Base-by-base conservation (phyloP, 2,329 filamentous ascomycete species). In the Penicillium sp. region DNA sequence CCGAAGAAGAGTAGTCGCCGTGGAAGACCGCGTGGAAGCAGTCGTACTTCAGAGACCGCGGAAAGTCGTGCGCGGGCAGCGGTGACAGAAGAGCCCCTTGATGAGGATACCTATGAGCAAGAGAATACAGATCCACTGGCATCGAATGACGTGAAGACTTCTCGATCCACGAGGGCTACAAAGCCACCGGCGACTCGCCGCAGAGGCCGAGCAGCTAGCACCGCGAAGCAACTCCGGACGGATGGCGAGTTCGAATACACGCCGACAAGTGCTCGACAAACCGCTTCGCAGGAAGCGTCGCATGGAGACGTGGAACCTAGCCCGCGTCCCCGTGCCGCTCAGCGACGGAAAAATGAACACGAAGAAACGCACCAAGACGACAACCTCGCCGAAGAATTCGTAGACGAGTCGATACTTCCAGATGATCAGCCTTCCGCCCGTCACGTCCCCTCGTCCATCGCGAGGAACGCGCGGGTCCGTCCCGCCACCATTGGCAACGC, bases 221-320 rank as follows among this genome's bases (percentile, higher is more conserved):
- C 43, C 14, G 49, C 48, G 14, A 61, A 55, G 39, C 51, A 59
- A n/a, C 38, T 62, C 16, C 50, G 57, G 15, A 61, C 57, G 10
- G 67, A 69, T 45, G 65, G 59, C 25, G 65, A 63, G 49, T 70
- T 70, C 31, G 55, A 70, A 42, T 70, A 68, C 45, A 69, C 67
- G 1, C 65, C 67, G 7, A 60, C 49, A 4, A 47, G 42, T 13
- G 45, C 52, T 6, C 54, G 57, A 33, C 53, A 62, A 9, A 29
- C 41, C 14, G 51, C 50, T 17, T 19, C 45, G 9, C 18, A 44
- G 8, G 51, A 48, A 13, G 60, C 59, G 29, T 23, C 39, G 14
- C 47, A 47, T 17, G 39, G 51, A 14, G 38, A 43, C 33, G 17
- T 53, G 39, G 46, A 56, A 45, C 45, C 54, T 5, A 46, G 39